Conservation (phyloP, 2,329 filamentous ascomycete genomes). For the Domatiomyces catenatus region DNA sequence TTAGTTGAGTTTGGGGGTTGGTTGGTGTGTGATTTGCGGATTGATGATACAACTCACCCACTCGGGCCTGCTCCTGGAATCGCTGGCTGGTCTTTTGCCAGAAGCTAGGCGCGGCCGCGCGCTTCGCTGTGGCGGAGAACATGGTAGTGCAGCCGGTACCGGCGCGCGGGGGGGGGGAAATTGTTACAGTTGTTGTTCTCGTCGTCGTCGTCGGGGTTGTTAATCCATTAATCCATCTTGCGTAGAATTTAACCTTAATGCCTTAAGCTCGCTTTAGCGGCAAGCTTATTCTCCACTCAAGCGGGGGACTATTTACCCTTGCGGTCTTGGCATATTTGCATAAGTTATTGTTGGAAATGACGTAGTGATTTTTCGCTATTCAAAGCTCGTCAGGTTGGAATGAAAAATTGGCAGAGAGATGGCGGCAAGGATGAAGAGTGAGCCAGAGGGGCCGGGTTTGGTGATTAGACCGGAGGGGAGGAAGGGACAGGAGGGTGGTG, state of each 20-base stretch:
- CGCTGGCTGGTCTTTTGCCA: constrained; percentile 16
- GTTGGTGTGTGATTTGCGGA: no score
- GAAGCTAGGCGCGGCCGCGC: constrained; percentile 16
- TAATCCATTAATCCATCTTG: no score
- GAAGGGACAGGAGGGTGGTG: not conserved
- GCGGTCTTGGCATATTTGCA: no score
- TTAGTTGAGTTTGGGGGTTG: no score
- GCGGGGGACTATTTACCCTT: no score
- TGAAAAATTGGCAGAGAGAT: not conserved
- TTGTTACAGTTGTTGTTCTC: not conserved
- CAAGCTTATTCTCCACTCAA: no score
- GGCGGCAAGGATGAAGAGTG: not conserved
- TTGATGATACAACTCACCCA: no score
- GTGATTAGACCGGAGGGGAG: not conserved
- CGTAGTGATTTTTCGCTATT: not conserved
- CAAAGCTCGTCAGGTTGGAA: not conserved
- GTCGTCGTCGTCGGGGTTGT: no score
- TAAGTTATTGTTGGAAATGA: no score
- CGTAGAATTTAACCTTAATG: no score
- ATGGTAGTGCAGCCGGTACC: constrained; percentile 9
- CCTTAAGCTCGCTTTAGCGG: no score
- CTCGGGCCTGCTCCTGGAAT: constrained; percentile 13
- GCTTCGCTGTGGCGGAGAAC: constrained; percentile 7
- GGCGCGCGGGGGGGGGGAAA: not conserved
- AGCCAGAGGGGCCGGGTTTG: not conserved